Evolutionary conservation across 805 yeast species (phyloP).

Genomic region (Candida cerambycidarum): DNA sequence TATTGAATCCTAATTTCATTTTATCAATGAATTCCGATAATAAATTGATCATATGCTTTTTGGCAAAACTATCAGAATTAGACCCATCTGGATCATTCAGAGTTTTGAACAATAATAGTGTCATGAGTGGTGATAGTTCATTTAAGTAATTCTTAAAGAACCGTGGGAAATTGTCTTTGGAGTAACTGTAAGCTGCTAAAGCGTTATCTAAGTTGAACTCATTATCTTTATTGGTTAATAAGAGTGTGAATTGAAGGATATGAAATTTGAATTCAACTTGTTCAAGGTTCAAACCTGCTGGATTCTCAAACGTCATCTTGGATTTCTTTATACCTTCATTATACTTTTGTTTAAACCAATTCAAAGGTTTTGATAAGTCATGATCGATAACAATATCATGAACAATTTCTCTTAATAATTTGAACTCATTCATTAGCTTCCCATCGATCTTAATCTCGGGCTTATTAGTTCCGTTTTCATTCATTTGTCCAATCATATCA

Average conservation of each 20-base stretch:
- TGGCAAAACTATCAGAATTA: slow-evolving; percentile 17
- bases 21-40: slow-evolving; percentile 23
- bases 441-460: slow-evolving; percentile 23
- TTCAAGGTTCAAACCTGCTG: slow-evolving; percentile 8
- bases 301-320: background rate
- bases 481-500: slow-evolving; percentile 26
- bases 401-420: slow-evolving; percentile 31
- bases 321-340: slow-evolving; percentile 14
- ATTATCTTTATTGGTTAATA: slow-evolving; percentile 19
- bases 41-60: slow-evolving; percentile 18
- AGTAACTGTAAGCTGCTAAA: slow-evolving; percentile 35
- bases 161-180: slow-evolving; percentile 34
- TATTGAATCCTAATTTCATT: slow-evolving; percentile 23
- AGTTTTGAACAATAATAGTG: slow-evolving; percentile 23
- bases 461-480: background rate
- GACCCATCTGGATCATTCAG: slow-evolving; percentile 3
- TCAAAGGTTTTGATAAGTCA: slow-evolving; percentile 29
- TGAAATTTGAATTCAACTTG: slow-evolving; percentile 42
- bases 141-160: slow-evolving; percentile 31
- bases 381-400: slow-evolving; percentile 32
- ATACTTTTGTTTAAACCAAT: slow-evolving; percentile 32
- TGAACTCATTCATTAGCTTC: slow-evolving; percentile 25
- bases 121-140: slow-evolving; percentile 37
- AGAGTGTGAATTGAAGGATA: slow-evolving; percentile 35
- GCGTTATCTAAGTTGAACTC: slow-evolving; percentile 23